A percentile compares a stretch with the other conserved stretches of the same genome.
Conservation (phyloP, 2,329 filamentous ascomycete species). For the Monosporascus sp. region DNA sequence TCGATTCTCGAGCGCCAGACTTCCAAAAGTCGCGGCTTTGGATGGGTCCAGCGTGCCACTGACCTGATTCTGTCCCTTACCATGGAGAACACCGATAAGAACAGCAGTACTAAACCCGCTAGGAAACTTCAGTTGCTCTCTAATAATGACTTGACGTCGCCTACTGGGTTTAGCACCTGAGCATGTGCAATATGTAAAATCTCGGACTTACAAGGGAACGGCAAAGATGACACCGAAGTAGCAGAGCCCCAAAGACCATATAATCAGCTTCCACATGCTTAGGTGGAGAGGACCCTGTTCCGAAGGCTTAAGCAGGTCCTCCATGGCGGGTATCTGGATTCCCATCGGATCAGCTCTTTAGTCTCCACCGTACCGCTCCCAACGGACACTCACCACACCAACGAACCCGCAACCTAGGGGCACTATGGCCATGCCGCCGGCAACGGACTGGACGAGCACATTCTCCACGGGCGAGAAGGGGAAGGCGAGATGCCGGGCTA, state of each 20-base stretch:
- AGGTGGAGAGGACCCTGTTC: conserved; percentile 75
- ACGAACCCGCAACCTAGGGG: conserved; percentile 93
- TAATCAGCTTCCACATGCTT: conserved; percentile 68
- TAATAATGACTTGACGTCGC: conserved; percentile 84
- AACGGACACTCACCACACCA: conserved; percentile 55
- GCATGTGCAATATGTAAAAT: neutral
- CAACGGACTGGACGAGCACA: conserved; percentile 92
- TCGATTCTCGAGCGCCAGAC: conserved; percentile 27
- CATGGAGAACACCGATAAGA: conserved; percentile 86
- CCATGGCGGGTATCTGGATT: conserved; percentile 71
- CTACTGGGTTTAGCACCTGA: conserved; percentile 22
- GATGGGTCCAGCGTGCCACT: conserved; percentile 20
- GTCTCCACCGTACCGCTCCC: neutral
- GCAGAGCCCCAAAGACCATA: conserved; percentile 90
- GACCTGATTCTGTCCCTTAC: conserved; percentile 38
- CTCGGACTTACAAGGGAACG: conserved; percentile 61
- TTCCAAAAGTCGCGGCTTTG: conserved; percentile 26
- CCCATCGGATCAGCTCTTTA: neutral
- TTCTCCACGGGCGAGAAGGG: conserved; percentile 96
- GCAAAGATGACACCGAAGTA: conserved; percentile 97
- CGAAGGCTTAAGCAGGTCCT: conserved; percentile 71
- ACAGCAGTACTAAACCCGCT: conserved; percentile 93
- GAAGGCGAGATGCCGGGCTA: conserved; percentile 65
- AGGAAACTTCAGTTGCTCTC: conserved; percentile 88
- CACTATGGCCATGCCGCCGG: conserved; percentile 94